A percentile compares a stretch with the other conserved stretches of the same genome.
Evolutionary conservation across 805 yeast genomes (phyloP).

Genomic region (Wickerhamomyces subpelliculosus): DNA sequence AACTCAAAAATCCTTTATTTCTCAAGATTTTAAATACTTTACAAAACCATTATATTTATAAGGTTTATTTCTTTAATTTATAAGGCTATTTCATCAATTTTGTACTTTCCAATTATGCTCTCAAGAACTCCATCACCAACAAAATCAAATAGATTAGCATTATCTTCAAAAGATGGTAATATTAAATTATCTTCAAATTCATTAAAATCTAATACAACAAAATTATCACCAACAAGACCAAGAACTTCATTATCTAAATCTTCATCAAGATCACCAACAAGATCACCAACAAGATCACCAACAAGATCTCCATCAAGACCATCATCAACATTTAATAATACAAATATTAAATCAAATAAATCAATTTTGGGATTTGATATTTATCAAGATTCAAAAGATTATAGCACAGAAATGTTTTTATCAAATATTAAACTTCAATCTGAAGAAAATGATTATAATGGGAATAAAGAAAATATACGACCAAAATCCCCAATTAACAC

Average conservation of each 20-base stretch:
- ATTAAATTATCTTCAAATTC: no score
- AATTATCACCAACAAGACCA: slow-evolving; percentile 4
- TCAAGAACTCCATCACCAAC: slow-evolving; percentile 17
- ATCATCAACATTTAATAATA: slow-evolving; percentile 1
- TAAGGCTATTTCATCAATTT: no score
- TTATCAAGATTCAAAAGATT: slow-evolving; percentile 19
- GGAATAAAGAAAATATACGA: slow-evolving; percentile 14
- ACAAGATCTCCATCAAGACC: background rate
- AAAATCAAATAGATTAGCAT: slow-evolving; percentile 14
- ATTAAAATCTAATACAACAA: no score
- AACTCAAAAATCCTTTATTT: no score
- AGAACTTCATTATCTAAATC: background rate
- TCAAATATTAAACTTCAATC: slow-evolving; percentile 6
- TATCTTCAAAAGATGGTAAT: slow-evolving; percentile 20
- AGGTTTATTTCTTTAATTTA: no score
- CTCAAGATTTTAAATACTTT: no score
- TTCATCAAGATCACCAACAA: no score
- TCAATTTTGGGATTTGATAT: slow-evolving; percentile 18
- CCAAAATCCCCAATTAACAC: slow-evolving; percentile 1
- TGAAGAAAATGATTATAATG: slow-evolving; percentile 13
- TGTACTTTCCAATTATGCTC: slow-evolving; percentile 1
- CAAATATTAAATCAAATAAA: no score
- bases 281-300: no score
- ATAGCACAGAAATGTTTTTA: slow-evolving; percentile 11
- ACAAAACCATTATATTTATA: no score